A percentile compares a stretch with the other conserved stretches of the same genome.
These are phyloP conservation scores for Mucor sp. DNA, from an alignment of 371 early-diverging fungal species.

Conservation along the genomic window DNA sequence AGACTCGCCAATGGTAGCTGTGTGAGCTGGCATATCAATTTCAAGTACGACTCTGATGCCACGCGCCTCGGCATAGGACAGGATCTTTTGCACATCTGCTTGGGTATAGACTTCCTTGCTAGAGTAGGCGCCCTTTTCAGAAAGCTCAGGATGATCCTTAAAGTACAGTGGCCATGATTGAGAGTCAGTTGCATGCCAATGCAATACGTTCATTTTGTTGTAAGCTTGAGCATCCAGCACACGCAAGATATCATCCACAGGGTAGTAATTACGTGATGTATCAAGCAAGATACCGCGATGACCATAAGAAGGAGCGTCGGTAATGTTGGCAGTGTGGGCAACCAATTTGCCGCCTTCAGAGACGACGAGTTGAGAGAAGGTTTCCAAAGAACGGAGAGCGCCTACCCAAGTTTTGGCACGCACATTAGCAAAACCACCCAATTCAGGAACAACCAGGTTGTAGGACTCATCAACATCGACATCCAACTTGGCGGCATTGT, in stretches of 20 bases:
- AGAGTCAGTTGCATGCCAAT: conserved; percentile 84
- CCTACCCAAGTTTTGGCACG: conserved; percentile 75
- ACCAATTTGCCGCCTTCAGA: conserved; percentile 31
- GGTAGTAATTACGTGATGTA: conserved; percentile 77
- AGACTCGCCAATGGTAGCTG: conserved; percentile 44
- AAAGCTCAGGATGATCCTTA: conserved; percentile 64
- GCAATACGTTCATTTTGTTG: conserved; percentile 82
- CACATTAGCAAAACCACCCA: conserved; percentile 52
- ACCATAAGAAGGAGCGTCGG: conserved; percentile 65
- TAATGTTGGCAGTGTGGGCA: conserved; percentile 62
- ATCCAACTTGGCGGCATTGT: conserved; percentile 41
- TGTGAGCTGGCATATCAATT: conserved; percentile 84
- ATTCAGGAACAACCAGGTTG: conserved; percentile 54
- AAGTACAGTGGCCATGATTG: conserved; percentile 78
- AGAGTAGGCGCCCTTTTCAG: conserved; percentile 69
- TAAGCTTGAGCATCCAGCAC: conserved; percentile 77
- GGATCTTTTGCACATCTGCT: conserved; percentile 58
- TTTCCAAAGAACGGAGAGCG: conserved; percentile 78
- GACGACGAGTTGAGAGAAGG: conserved; percentile 72
- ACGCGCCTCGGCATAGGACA: conserved; percentile 67
- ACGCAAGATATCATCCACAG: conserved; percentile 60
- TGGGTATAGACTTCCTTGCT: conserved; percentile 58
- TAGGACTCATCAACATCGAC: conserved; percentile 70
- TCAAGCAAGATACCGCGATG: conserved; percentile 82
- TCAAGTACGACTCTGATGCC: conserved; percentile 82